Percentiles rank a stretch among this genome's conserved stretches.
phyloP scores from a whole-genome alignment of 2,329 filamentous ascomycete species.

The Cladophialophora yegresii region DNA sequence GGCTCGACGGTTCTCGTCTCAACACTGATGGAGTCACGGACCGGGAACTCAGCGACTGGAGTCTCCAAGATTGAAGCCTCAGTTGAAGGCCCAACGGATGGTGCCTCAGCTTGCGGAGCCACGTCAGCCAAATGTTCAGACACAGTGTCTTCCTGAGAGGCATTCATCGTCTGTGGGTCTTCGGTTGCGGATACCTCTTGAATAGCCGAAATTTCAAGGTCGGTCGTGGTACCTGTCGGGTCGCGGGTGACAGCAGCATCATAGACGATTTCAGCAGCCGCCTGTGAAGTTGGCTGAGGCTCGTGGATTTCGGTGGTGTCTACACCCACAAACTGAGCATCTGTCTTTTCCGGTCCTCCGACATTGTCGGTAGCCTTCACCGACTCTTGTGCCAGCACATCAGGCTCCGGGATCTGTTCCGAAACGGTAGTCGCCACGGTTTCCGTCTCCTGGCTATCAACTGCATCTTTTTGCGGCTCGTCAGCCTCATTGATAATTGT shows the following conservation, averaged over 20 bases:
- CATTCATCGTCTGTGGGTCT: not conserved
- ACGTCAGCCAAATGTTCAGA: not conserved
- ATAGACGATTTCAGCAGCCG: not conserved
- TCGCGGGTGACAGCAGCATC: not conserved
- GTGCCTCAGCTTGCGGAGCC: not conserved
- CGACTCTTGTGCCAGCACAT: not conserved
- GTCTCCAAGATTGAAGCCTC: not conserved
- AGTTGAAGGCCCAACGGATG: not conserved
- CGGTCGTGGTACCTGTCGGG: not conserved
- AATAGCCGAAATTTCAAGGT: not conserved
- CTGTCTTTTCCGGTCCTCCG: not conserved
- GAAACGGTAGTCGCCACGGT: not conserved
- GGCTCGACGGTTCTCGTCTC: not conserved
- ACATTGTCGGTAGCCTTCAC: not conserved
- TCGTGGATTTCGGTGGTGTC: not conserved
- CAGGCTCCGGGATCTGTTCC: not conserved
- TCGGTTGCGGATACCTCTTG: too few species aligned
- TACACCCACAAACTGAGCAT: not conserved
- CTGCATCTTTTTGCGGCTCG: not conserved
- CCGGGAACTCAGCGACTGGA: not conserved
- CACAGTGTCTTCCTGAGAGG: not conserved
- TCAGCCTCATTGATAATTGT: constrained; percentile 7
- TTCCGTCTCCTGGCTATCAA: not conserved
- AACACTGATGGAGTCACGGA: not conserved
- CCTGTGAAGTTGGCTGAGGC: not conserved